phyloP scores from a whole-genome alignment of 495 filamentous ascomycete genomes.

The Stereocaulon alpinum region DNA sequence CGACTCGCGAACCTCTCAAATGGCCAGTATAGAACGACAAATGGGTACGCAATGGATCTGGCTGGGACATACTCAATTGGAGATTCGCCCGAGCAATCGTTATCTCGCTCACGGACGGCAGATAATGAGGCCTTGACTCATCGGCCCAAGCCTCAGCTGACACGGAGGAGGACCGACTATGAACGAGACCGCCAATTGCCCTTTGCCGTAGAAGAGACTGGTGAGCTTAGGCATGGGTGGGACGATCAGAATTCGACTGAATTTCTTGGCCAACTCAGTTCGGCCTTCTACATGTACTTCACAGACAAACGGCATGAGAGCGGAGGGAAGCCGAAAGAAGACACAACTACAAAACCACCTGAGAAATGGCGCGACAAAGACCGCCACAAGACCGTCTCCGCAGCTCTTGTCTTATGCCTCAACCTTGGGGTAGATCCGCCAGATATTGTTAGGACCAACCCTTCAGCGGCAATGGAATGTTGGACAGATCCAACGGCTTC shows the following conservation, averaged over 20 bases:
- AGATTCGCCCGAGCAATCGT: not conserved
- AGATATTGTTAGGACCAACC: conserved; percentile 88
- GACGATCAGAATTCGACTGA: conserved; percentile 50
- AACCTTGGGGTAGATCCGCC: conserved; percentile 98
- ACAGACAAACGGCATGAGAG: conserved; percentile 96
- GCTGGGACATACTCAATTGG: not conserved
- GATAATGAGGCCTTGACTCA: conserved; percentile 4
- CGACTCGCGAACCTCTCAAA: not conserved
- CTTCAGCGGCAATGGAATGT: conserved; percentile 85
- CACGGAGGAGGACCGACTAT: conserved; percentile 65
- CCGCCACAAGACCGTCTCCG: conserved; percentile 90
- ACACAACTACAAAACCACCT: conserved; percentile 47
- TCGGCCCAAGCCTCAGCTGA: conserved; percentile 44
- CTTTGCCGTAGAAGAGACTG: conserved; percentile 3
- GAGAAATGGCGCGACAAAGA: conserved; percentile 97
- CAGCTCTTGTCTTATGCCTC: conserved; percentile 84
- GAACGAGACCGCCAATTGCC: conserved; percentile 32
- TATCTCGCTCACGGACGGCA: not conserved
- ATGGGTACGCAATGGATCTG: not conserved
- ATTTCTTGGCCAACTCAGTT: conserved; percentile 47
- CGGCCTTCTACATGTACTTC: conserved; percentile 95
- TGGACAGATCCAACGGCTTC: conserved; percentile 88
- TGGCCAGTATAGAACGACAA: not conserved
- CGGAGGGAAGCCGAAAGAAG: conserved; percentile 76
- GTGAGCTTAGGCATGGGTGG: conserved; percentile 53